Conservation (phyloP, 768 basidiomycete species). For the Boletus eberwhitei region DNA sequence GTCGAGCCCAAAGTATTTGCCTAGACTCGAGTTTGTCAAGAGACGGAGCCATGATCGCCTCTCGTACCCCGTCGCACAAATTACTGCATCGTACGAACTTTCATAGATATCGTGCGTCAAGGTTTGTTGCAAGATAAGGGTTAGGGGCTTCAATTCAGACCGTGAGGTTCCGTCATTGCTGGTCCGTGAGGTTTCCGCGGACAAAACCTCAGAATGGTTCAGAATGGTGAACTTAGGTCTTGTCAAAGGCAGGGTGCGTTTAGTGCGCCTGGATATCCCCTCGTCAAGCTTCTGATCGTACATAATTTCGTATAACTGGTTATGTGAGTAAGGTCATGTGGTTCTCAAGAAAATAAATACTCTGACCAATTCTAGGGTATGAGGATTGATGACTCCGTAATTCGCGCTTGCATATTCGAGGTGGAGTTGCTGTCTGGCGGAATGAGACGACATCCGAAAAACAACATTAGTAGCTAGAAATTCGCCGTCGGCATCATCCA, state of each 20-base stretch:
- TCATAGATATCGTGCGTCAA: conserved; percentile 33
- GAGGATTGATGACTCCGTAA: conserved; percentile 51
- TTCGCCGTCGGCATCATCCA: background rate
- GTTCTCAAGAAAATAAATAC: background rate
- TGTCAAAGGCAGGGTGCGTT: conserved; percentile 2
- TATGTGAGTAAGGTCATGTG: background rate
- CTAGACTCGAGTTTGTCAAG: conserved; percentile 38
- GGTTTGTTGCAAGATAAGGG: conserved; percentile 36
- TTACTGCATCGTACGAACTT: conserved; percentile 42
- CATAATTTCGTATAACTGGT: conserved; percentile 46
- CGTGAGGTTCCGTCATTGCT: background rate
- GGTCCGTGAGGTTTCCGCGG: conserved; percentile 20
- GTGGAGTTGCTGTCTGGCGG: conserved; percentile 34
- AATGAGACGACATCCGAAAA: conserved; percentile 37
- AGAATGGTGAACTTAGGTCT: conserved; percentile 36
- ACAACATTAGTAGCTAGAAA: conserved; percentile 39
- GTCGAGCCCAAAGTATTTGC: conserved; percentile 36
- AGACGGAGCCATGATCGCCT: conserved; percentile 45
- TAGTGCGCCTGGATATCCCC: conserved; percentile 36
- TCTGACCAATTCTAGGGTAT: conserved; percentile 41
- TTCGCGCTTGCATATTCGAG: conserved; percentile 49
- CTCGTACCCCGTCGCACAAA: conserved; percentile 56
- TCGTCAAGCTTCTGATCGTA: conserved; percentile 50
- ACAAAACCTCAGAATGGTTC: conserved; percentile 36
- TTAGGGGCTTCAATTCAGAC: conserved; percentile 1